Conservation (phyloP, 1,284 basidiomycete genomes). For the Cryptococcus neoformans region DNA sequence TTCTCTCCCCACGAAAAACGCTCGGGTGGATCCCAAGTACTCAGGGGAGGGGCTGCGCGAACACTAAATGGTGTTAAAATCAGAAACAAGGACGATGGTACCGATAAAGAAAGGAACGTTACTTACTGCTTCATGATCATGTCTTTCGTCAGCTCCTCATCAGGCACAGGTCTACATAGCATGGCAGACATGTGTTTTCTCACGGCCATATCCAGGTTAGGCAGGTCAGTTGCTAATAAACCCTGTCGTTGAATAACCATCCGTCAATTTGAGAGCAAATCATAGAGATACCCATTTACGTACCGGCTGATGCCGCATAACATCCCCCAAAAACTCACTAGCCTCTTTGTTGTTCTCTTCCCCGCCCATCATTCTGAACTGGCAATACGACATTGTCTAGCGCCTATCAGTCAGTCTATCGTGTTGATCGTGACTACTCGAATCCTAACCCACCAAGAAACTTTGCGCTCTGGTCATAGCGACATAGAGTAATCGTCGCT, state of each 20-base stretch:
- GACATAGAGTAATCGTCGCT: constrained; percentile 81
- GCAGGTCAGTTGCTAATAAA: constrained; percentile 24
- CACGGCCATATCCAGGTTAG: constrained; percentile 29
- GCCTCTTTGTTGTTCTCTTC: constrained; percentile 39
- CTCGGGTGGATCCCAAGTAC: constrained; percentile 42
- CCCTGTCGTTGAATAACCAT: constrained; percentile 11
- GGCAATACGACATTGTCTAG: constrained; percentile 40
- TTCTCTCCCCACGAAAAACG: constrained; percentile 16
- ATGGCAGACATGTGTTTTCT: constrained; percentile 32
- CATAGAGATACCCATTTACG: background rate
- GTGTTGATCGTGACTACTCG: background rate
- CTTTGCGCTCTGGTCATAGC: constrained; percentile 84
- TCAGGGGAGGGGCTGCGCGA: constrained; percentile 39
- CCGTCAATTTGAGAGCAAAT: constrained; percentile 1
- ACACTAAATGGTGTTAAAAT: constrained; percentile 18
- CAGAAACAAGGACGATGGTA: background rate
- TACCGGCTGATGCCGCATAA: constrained; percentile 12
- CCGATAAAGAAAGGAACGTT: background rate
- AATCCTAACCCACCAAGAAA: constrained; percentile 53
- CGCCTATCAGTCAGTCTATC: background rate
- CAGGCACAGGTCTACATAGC: constrained; percentile 25
- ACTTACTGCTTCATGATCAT: constrained; percentile 43
- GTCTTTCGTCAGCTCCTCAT: constrained; percentile 33
- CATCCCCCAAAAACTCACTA: constrained; percentile 38
- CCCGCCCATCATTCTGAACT: constrained; percentile 44